Evolutionary conservation across 805 yeast genomes (phyloP), one percentile per base, ranked within the genome.

Genomic region (Starmerella stigmatis): DNA sequence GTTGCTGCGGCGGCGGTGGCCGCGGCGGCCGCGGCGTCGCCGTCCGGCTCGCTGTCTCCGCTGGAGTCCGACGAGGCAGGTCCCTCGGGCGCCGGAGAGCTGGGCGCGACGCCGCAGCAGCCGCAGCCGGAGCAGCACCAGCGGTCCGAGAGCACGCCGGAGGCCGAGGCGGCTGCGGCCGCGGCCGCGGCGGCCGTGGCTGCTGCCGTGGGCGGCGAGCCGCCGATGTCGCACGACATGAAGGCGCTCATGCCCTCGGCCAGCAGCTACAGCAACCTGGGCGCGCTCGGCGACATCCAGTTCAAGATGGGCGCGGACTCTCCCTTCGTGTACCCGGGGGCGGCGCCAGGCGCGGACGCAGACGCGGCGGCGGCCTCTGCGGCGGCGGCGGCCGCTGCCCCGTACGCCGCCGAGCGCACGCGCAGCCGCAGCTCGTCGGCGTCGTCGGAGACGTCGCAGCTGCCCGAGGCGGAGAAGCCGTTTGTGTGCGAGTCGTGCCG

Each of bases 401-500:
- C 3, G 19, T 16, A 13, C 17, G 41, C 33, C n/a, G 12, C 19
- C 16, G 26, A 27, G 19, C 27, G 28, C 22, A 23, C 27, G 44
- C 53, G 44, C 17, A 35, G 28, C 28, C 46, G 44, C 34, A 43
- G 47, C 38, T 22, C 45, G 15, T 39, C 45, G 13, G 27, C 42
- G 5, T 17, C 43, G 9, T 43, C 47, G 11, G 5, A 17, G 6
- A 12, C 29, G 13, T 27, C 34, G 29, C 33, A 15, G 22, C 32
- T 13, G 21, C 31, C 33, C 20, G 29, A 40, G 11, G 34, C 17
- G 22, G 60, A 59, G 23, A 64, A 63, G 55, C 63, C 64, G 17
- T 61, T 58, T 36, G 47, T 41, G n/a, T 68, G 72, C 59, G 48
- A 47, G 27, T 54, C 58, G 34, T 67, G 71, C 55, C 27, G 49